These are phyloP conservation scores for Cladosporium colombiae DNA, from an alignment of 2,329 filamentous ascomycete species.

Conservation along the genomic window DNA sequence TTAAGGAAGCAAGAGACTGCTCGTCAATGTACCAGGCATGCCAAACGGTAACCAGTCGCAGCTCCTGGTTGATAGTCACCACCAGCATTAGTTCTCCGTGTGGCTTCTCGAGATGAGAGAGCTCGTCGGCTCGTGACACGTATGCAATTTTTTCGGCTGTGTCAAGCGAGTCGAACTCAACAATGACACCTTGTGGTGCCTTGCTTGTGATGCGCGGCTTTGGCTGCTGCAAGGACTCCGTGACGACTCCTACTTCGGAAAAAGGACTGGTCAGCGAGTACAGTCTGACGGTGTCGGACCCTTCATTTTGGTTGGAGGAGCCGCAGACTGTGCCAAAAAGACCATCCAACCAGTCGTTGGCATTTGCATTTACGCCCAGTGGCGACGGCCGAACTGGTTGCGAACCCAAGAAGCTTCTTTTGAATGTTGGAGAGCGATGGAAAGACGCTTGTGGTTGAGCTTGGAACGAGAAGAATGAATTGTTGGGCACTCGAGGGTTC, in stretches of 20 bases:
- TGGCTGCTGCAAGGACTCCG: constrained; percentile 32
- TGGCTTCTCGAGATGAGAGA: constrained; percentile 49
- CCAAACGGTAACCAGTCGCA: constrained; percentile 81
- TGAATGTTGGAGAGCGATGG: constrained; percentile 39
- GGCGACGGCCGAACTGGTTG: constrained; percentile 31
- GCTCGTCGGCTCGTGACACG: constrained; percentile 67
- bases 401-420: constrained; percentile 28
- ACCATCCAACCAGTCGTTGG: constrained; percentile 27
- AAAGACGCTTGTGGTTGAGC: constrained; percentile 43
- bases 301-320: constrained; percentile 20
- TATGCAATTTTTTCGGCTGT: constrained; percentile 81
- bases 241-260: constrained; percentile 77
- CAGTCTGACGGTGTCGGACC: constrained; percentile 67
- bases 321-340: constrained; percentile 33
- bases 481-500: constrained; percentile 65
- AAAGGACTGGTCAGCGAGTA: constrained; percentile 85
- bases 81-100: constrained; percentile 64
- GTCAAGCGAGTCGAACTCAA: constrained; percentile 65
- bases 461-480: constrained; percentile 78
- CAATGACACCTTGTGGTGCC: constrained; percentile 34
- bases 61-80: constrained; percentile 77
- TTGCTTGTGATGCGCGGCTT: constrained; percentile 29
- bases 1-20: constrained; percentile 52
- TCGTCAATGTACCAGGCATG: constrained; percentile 74
- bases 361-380: constrained; percentile 25